Base-by-base conservation (phyloP, 1,284 basidiomycete genomes). In the Amylostereum areolatum region DNA sequence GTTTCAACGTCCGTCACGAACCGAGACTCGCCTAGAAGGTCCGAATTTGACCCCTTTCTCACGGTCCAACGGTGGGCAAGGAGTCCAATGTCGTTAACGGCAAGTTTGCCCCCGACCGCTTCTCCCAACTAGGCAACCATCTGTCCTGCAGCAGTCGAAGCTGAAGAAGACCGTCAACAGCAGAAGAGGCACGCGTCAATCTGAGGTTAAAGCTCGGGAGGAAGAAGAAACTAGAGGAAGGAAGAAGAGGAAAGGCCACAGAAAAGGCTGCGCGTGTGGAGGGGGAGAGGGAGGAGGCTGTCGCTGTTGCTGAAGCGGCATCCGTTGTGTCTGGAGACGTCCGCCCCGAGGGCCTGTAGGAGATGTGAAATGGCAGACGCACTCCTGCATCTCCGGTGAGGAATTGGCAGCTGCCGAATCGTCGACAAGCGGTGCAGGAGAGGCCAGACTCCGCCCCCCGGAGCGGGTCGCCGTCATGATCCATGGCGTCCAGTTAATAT, bases 401-500 rank as follows among this genome's bases (percentile, higher is more conserved):
- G 55, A 54, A 4, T 52, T 62, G 10, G 52, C 54, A 30, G 52
- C 43, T 29, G 28, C 33, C 25, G 53, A 52, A 18, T 49, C 40
- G 2, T 52, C 52, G 5, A 50, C 57, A 6, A 56, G 53, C 7
- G 53, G 53, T n/a, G 55, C 55, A 12, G 55, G 52, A 2, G 56
- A 58, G 46, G 56, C 58, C 11, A 67, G 65, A 29, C 70, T 72
- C 2, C 62, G 61, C 39, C 60, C 64, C 29, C 59, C 66, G 7
- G 74, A 81, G 48, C 75, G 94, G 36, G 75, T 95, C 10, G 90
- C 88, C 2, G 88, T 97, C 60, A 78, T 80, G 66, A 91, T 99
- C 51, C 89, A 95, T 64, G 97, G 96, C 43, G 83, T 54, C 78
- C 85, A n/a, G 91, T 99, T 30, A 97, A 99, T 64, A 99, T 99